Evolutionary conservation across 164 flowering plant species (phyloP).

Genomic region (Kingdonia uniflora): DNA sequence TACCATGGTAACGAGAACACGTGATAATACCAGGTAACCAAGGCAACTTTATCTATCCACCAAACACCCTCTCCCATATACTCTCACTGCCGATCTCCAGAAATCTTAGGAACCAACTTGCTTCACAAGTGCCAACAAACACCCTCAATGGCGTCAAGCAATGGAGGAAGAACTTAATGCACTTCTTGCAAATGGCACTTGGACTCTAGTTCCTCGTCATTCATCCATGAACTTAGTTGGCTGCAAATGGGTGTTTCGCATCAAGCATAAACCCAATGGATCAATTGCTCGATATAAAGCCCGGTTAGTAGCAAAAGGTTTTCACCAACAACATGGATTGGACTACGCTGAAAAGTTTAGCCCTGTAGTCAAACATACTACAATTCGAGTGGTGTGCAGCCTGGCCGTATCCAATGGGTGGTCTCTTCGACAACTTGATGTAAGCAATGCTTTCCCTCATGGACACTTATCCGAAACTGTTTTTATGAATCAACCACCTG

Average conservation of each 20-base stretch:
- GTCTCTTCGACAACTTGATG: background rate
- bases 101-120: background rate
- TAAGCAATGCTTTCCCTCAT: background rate
- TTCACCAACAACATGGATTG: background rate
- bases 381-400: conserved; percentile 1
- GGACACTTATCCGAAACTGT: background rate
- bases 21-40: no score
- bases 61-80: background rate
- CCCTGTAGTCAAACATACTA: background rate
- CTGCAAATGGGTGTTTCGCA: background rate
- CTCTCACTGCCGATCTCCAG: background rate
- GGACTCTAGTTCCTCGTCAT: background rate
- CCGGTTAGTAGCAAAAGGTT: background rate
- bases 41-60: no score
- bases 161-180: background rate
- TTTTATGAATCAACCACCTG: background rate
- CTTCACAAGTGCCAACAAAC: conserved; percentile 1
- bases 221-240: background rate
- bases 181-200: background rate
- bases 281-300: background rate
- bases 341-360: no score
- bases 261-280: background rate
- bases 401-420: background rate
- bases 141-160: conserved; percentile 1
- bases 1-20: background rate